These are phyloP conservation scores for Phialocephala sp. DNA, from an alignment of 2,329 filamentous ascomycete genomes.

Conservation along the genomic window DNA sequence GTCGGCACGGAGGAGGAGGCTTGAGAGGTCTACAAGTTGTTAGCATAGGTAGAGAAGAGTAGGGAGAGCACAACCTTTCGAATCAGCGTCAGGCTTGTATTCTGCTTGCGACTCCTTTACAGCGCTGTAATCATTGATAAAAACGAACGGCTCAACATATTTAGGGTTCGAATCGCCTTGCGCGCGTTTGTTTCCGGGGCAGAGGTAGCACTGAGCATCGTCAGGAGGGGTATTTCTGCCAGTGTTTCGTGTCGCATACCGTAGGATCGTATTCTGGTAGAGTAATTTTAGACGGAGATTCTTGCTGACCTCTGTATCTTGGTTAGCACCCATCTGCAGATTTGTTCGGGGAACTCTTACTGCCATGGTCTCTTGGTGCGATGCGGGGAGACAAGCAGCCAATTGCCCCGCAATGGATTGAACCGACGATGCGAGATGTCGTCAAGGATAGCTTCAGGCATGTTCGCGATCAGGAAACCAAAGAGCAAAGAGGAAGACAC, in stretches of 20 bases:
- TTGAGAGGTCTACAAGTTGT: constrained; percentile 64
- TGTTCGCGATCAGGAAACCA: constrained; percentile 43
- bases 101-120: constrained; percentile 92
- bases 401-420: constrained; percentile 88
- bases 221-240: constrained; percentile 27
- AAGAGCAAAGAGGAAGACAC: neutral
- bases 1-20: constrained; percentile 79
- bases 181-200: constrained; percentile 87
- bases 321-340: constrained; percentile 19
- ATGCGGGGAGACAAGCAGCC: constrained; percentile 95
- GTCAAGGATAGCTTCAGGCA: constrained; percentile 81
- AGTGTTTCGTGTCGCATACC: constrained; percentile 47
- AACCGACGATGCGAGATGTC: constrained; percentile 96
- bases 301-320: constrained; percentile 73
- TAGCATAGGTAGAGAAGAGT: constrained; percentile 1
- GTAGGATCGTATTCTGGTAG: constrained; percentile 83
- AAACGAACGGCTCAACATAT: constrained; percentile 88
- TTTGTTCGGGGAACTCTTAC: constrained; percentile 57
- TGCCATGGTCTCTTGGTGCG: constrained; percentile 98
- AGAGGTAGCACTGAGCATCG: constrained; percentile 81
- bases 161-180: constrained; percentile 85
- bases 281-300: constrained; percentile 68
- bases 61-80: constrained; percentile 33
- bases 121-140: constrained; percentile 97
- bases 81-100: constrained; percentile 57